Evolutionary conservation across 306 rosid genomes (phyloP).

Genomic region (Rubus parviflorus): DNA sequence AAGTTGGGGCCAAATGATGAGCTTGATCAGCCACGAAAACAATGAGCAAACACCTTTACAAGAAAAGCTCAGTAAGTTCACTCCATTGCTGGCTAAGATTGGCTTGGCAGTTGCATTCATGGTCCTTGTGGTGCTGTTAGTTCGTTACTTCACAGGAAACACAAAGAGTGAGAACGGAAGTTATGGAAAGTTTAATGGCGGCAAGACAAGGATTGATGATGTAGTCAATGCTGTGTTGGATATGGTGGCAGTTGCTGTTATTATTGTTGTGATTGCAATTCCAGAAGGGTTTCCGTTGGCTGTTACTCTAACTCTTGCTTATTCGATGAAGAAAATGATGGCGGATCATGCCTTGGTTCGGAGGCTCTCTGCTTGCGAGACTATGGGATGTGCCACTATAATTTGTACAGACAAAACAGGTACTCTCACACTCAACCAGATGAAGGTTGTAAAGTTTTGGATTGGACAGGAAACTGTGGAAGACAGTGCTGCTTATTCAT

Average conservation of each 20-base stretch:
- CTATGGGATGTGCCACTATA: constrained; percentile 42
- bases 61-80: constrained; percentile 25
- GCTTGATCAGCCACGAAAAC: constrained; percentile 19
- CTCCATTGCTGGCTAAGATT: constrained; percentile 25
- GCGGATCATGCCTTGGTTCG: constrained; percentile 41
- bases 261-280: constrained; percentile 47
- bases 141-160: constrained; percentile 26
- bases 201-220: constrained; percentile 17
- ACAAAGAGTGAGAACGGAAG: constrained; percentile 27
- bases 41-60: constrained; percentile 29
- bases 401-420: constrained; percentile 50
- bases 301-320: constrained; percentile 40
- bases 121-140: constrained; percentile 27
- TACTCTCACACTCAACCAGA: constrained; percentile 37
- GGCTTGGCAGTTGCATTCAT: constrained; percentile 36
- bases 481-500: constrained; percentile 6
- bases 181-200: constrained; percentile 13
- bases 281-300: constrained; percentile 48
- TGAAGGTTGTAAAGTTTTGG: constrained; percentile 43
- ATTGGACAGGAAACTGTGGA: constrained; percentile 25
- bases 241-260: constrained; percentile 33
- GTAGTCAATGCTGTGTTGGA: constrained; percentile 20
- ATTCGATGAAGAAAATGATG: constrained; percentile 56
- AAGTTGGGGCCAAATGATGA: constrained; percentile 41
- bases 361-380: constrained; percentile 46